Evolutionary conservation across 495 filamentous ascomycete species (phyloP), one percentile per base, ranked within the genome.

Genomic region (Lentithecium fluviatile): DNA sequence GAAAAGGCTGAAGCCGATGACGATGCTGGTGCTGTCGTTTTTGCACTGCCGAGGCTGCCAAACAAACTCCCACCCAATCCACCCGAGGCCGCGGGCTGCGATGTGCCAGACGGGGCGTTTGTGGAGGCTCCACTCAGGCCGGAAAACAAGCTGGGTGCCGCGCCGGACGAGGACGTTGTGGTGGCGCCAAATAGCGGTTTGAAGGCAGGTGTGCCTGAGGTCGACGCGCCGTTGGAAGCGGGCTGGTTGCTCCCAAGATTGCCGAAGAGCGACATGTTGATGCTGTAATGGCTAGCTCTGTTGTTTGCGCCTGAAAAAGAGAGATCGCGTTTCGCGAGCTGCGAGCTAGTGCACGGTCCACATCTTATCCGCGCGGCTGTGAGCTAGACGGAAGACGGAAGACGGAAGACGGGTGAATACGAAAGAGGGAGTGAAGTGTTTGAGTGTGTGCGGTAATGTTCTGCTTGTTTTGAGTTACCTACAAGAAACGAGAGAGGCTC

Each of bases 221-320:
- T 15, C 21, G 51, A 29, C 6, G 40, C 20, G 26, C 45, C 42
- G 26, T 61, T 43, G 26, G 61, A 54, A 12, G 56, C 24, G 7
- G 60, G 54, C 51, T 60, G 59, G 37, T 53, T 63, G 26, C 32
- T 40, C 20, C 62, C 63, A 36, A 69, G 58, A 63, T 58, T 60
- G 15, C 45, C 42, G 48, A 69, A 66, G 21, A 56, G 52, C 45
- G 60, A 63, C 59, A 62, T 62, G 52, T 23, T 53, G 62, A 49
- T 11, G 45, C 12, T 17, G n/a, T 34, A n/a, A n/a, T n/a, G n/a
- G 32, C 17, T 21, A 6, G 43, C 29, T 45, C 17, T 51, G 51
- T 42, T 48, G 51, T 17, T 56, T 50, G 43, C 46, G 25, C 43
- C 10, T 23, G 19, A 38, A 29, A 37, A n/a, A 23, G 21, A 24